phyloP scores from a whole-genome alignment of 306 rosid species.

The Trichosanthes cucumerina region DNA sequence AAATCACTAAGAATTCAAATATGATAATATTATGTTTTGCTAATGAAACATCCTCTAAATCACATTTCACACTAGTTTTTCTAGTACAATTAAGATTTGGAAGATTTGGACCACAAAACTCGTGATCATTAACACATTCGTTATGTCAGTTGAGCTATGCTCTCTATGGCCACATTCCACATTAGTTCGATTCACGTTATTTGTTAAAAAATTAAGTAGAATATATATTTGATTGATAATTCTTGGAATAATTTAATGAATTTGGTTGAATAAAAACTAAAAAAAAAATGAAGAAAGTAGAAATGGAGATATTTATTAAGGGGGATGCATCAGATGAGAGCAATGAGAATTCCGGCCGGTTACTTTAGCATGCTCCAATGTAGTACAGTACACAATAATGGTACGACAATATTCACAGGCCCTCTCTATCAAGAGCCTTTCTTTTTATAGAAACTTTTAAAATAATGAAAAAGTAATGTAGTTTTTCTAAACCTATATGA shows the following conservation, averaged over 20 bases:
- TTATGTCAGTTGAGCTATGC: no score
- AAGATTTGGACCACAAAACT: no score
- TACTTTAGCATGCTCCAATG: background rate
- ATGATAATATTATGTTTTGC: no score
- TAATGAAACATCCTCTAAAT: no score
- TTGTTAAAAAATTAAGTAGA: no score
- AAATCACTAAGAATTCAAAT: no score
- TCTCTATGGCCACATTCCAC: no score
- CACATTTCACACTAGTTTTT: no score
- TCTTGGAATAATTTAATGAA: background rate
- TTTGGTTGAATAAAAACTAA: background rate
- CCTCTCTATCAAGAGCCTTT: background rate
- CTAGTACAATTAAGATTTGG: no score
- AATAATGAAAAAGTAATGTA: background rate
- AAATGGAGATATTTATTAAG: background rate
- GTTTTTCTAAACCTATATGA: background rate
- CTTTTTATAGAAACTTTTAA: background rate
- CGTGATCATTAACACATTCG: no score
- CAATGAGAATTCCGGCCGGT: background rate
- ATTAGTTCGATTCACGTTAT: no score
- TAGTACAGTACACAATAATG: background rate
- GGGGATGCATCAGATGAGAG: background rate
- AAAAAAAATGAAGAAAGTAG: background rate
- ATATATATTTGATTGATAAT: background rate
- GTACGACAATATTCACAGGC: background rate